phyloP scores from a whole-genome alignment of 1,139 yeast genomes.

The Pichia sp. region DNA sequence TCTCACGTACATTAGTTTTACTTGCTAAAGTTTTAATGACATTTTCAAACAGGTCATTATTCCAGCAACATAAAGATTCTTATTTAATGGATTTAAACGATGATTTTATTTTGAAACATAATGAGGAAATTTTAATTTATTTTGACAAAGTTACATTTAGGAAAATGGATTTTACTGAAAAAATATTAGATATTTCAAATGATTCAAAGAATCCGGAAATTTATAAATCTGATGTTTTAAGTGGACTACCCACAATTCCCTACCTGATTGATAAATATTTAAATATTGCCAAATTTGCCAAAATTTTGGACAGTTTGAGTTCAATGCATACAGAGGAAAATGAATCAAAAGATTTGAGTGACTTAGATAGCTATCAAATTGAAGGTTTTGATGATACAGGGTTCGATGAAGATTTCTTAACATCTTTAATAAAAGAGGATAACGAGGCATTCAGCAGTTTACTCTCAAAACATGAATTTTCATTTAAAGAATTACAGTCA shows the following conservation, averaged over 20 bases:
- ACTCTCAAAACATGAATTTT: slow-evolving; percentile 24
- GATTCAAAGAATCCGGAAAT: slow-evolving; percentile 42
- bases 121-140: slow-evolving; percentile 55
- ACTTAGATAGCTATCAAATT: slow-evolving; percentile 29
- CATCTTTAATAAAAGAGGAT: slow-evolving; percentile 28
- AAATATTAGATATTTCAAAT: slow-evolving; percentile 61
- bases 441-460: slow-evolving; percentile 25
- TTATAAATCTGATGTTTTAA: slow-evolving; percentile 33
- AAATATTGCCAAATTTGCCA: slow-evolving; percentile 51
- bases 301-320: slow-evolving; percentile 20
- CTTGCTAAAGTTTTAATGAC: slow-evolving; percentile 78
- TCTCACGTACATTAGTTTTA: slow-evolving; percentile 72
- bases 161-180: slow-evolving; percentile 59
- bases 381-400: slow-evolving; percentile 39
- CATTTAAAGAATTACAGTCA: slow-evolving; percentile 33
- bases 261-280: slow-evolving; percentile 61
- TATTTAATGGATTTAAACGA: slow-evolving; percentile 64
- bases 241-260: slow-evolving; percentile 63
- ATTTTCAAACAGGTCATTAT: slow-evolving; percentile 67
- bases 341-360: neutral
- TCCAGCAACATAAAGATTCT: slow-evolving; percentile 75
- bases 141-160: slow-evolving; percentile 68
- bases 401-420: slow-evolving; percentile 33
- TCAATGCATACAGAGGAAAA: neutral
- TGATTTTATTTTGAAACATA: slow-evolving; percentile 52